These are phyloP conservation scores for Candida coleopterorum DNA, from an alignment of 805 yeast species.

Conservation along the genomic window DNA sequence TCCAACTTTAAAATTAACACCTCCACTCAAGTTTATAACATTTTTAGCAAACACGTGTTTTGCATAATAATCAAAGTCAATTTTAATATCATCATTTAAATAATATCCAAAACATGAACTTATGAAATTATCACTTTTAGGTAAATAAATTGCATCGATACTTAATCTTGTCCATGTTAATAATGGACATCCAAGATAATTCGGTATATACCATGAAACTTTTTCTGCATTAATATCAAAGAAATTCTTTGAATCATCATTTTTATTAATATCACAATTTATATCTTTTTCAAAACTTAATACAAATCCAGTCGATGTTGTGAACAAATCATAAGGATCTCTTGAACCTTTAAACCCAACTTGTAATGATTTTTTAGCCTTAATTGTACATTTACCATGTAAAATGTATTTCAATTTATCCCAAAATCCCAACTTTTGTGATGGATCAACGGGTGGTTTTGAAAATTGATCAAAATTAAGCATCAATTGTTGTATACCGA, in stretches of 20 bases:
- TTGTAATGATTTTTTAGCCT: conserved; percentile 45
- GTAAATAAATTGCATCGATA: conserved; percentile 39
- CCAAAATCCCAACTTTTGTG: conserved; percentile 86
- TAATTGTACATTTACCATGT: conserved; percentile 64
- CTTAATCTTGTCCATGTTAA: conserved; percentile 58
- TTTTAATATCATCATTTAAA: conserved; percentile 16
- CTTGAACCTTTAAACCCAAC: conserved; percentile 68
- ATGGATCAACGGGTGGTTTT: conserved; percentile 86
- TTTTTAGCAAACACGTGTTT: conserved; percentile 40
- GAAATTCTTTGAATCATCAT: conserved; percentile 65
- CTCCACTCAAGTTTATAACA: conserved; percentile 57
- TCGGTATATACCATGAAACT: conserved; percentile 71
- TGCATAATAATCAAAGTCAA: conserved; percentile 8
- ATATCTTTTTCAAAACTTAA: conserved; percentile 67
- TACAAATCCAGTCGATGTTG: conserved; percentile 69
- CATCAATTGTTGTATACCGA: conserved; percentile 78
- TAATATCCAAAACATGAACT: conserved; percentile 48
- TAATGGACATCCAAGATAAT: conserved; percentile 49
- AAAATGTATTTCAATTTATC: conserved; percentile 74
- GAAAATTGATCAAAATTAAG: conserved; percentile 75
- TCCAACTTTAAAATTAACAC: conserved; percentile 54
- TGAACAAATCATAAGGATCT: conserved; percentile 72
- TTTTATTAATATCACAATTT: conserved; percentile 53
- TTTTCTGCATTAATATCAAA: conserved; percentile 58
- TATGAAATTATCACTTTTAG: conserved; percentile 39